phyloP scores from a whole-genome alignment of 2,329 filamentous ascomycete species.

The Colletotrichum sublineola region DNA sequence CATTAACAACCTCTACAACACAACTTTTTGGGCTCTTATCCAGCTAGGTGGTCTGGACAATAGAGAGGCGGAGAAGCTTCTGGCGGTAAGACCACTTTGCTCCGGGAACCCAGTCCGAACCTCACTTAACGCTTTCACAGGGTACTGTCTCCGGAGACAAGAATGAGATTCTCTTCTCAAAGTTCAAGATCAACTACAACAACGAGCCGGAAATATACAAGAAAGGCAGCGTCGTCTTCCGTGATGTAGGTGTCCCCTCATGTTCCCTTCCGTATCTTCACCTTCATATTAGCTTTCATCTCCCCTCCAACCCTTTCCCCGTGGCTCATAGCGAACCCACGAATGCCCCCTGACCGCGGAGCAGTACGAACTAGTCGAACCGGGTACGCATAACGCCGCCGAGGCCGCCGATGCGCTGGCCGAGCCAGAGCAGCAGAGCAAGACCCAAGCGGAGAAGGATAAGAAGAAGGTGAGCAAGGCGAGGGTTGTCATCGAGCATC shows the following conservation, averaged over 20 bases:
- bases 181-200: constrained; percentile 96
- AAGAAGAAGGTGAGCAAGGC: constrained; percentile 86
- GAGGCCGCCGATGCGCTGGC: constrained; percentile 62
- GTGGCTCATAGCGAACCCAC: not conserved
- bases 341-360: constrained; percentile 45
- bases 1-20: constrained; percentile 99
- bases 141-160: constrained; percentile 90
- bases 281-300: not conserved
- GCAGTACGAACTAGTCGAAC: constrained; percentile 79
- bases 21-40: constrained; percentile 92
- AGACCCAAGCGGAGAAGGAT: constrained; percentile 86
- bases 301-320: no score
- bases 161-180: constrained; percentile 93
- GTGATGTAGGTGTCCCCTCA: constrained; percentile 71
- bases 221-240: constrained; percentile 92
- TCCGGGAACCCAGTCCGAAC: not conserved
- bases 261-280: no score
- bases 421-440: constrained; percentile 73
- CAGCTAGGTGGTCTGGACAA: constrained; percentile 80
- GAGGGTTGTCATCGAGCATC: constrained; percentile 82
- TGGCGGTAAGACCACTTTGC: constrained; percentile 70
- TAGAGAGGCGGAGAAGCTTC: constrained; percentile 82
- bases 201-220: constrained; percentile 93
- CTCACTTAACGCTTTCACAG: constrained; percentile 55
- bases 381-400: constrained; percentile 60